phyloP scores from a whole-genome alignment of 768 basidiomycete genomes.

The Pulveroboletus ravenelii region DNA sequence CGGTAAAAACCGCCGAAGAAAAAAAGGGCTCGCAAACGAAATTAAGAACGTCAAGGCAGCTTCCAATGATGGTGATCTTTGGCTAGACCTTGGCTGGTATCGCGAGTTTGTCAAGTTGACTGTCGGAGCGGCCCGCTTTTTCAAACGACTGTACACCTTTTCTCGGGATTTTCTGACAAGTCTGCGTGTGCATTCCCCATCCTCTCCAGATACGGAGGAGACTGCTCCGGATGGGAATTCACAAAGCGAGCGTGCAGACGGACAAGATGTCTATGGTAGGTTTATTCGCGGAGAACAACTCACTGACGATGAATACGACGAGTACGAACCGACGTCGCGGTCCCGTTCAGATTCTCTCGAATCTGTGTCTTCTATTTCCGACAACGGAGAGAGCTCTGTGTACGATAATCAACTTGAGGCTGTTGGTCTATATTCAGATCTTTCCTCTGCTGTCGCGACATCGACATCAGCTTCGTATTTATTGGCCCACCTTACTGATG shows the following conservation, averaged over 20 bases:
- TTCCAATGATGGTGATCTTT: constrained; percentile 35
- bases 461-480: constrained; percentile 41
- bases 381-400: constrained; percentile 29
- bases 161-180: constrained; percentile 17
- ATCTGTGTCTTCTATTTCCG: constrained; percentile 23
- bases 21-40: constrained; percentile 47
- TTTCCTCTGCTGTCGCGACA: constrained; percentile 34
- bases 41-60: constrained; percentile 39
- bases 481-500: constrained; percentile 49
- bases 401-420: constrained; percentile 37
- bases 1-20: constrained; percentile 20
- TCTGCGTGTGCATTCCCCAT: constrained; percentile 7
- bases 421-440: constrained; percentile 49
- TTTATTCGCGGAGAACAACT: constrained; percentile 59
- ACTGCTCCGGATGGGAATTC: constrained; percentile 2
- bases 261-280: constrained; percentile 44
- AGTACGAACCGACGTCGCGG: constrained; percentile 25
- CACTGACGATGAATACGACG: constrained; percentile 47
- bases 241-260: constrained; percentile 20
- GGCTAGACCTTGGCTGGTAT: constrained; percentile 38
- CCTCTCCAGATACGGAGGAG: constrained; percentile 7
- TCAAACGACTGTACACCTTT: constrained; percentile 18
- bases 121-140: constrained; percentile 26
- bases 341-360: constrained; percentile 19
- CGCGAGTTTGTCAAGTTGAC: constrained; percentile 35